Evolutionary conservation across 352 stramenopile genomes (phyloP), one percentile per base, ranked within the genome.

Genomic region (Globisporangium rhizosaccharum): DNA sequence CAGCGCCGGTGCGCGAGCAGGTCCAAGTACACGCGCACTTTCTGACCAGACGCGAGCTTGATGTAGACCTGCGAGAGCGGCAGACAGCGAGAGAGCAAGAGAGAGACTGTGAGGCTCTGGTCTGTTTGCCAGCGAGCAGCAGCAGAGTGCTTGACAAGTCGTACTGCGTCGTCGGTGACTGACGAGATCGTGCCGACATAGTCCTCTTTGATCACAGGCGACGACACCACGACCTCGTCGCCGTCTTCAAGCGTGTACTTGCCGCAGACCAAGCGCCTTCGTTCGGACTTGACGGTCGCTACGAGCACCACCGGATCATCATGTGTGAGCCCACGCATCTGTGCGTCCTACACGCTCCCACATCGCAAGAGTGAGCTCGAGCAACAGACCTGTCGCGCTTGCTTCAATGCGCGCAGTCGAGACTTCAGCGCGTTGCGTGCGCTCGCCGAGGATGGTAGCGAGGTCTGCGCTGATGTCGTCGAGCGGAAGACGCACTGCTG

Each of bases 201-300:
- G 41, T 90, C 68, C 61, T 89, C 75, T 30, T 85, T 67, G 41
- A 88, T 66, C 17, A 90, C 60, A 1, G 80, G 74, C 49, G 82
- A 82, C 9, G 71, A 80, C 52, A 92, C 59, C 10, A 85, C 71
- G 30, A 92, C 79, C 57, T 94, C 84, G 49, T 94, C 84, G 42
- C 84, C 84, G 45, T 94, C 82, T 59, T 92, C 79, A 59, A 90
- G 88, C 9, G 90, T 65, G 57, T 88, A 83, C 61, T 87, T 84
- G 57, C 77, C 82, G 37, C 76, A 89, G 45, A 75, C 57, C 58
- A 94, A 57, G 46, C 74, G 70, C 57, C 79, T 79, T 51, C 76
- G 76, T 39, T 85, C 69, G 25, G 76, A 63, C 51, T 75, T 73
- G 44, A 88, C 71, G 8, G 74, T 88, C 51, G 39, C 69, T 56